Evolutionary conservation across 106 monocot species (phyloP), one percentile per base, ranked within the genome.

Genomic region (Acorus gramineus): DNA sequence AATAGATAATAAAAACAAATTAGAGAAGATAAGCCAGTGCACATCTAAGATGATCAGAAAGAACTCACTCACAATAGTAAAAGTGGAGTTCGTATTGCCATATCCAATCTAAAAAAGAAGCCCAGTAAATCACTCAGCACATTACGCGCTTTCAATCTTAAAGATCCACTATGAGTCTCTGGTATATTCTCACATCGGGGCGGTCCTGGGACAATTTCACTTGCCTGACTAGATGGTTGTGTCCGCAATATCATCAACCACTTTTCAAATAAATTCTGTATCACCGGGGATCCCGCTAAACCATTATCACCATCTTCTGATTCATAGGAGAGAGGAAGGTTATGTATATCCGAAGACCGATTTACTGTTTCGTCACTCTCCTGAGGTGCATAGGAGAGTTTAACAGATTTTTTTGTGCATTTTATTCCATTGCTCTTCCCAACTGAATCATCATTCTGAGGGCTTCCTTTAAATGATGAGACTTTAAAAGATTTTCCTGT

Each of bases 51-150:
- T 28, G 28, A 28, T 28, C 28, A 28, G 28, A 28, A 28, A 28
- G 28, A 28, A 28, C 28, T 28, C 28, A 82, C 86, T 86, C 77
- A 86, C 86, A 86, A 79, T 62, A 86, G 76, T 56, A 77, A 49
- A 5, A 79, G 11, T 70, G 86, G 86, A 42, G 82, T 57, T 52
- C 72, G 76, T 59, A 86, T 74, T 70, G 86, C 76, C 56, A 76
- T 76, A 79, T 86, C 79, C 14, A 86, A 67, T 51, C 64, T 14
- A 46, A 82, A 61, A 64, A 86, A 86, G 63, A 49, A 63, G 6
- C 60, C 60, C 3, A 74, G 8, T 46, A 61, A 59, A 70, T 70
- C 56, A 70, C 58, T 81, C 54, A 79, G 42, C 10, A 76, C 42
- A 55, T 70, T 69, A 44, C 11, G 47, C 46, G 69, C 54, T 60